phyloP scores from a whole-genome alignment of 2,329 filamentous ascomycete genomes.

The Pseudogymnoascus sp. region DNA sequence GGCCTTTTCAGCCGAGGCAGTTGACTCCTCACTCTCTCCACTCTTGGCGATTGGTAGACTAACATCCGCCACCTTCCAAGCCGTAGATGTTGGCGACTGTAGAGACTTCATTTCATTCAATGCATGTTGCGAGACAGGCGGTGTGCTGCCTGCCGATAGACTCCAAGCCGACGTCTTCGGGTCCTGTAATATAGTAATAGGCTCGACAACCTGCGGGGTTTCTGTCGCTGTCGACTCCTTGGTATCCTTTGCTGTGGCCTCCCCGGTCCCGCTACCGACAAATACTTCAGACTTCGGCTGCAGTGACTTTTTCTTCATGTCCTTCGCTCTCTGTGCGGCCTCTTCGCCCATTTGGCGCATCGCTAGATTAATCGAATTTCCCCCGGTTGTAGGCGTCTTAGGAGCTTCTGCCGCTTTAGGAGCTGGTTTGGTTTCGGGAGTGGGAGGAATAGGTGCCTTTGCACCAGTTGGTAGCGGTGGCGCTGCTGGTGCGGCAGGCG shows the following conservation, averaged over 20 bases:
- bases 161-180: conserved; percentile 2
- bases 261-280: conserved; percentile 15
- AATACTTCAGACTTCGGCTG: background rate
- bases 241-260: conserved; percentile 16
- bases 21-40: background rate
- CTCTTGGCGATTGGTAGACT: background rate
- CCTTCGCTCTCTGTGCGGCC: conserved; percentile 55
- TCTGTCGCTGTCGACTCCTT: background rate
- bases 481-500: conserved; percentile 19
- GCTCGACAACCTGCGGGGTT: background rate
- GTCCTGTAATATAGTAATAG: background rate
- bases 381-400: conserved; percentile 18
- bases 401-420: conserved; percentile 15
- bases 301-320: conserved; percentile 37
- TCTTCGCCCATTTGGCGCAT: conserved; percentile 54
- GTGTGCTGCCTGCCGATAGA: background rate
- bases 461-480: conserved; percentile 14
- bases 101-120: conserved; percentile 12
- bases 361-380: conserved; percentile 33
- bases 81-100: conserved; percentile 25
- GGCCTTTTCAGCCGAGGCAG: conserved; percentile 17
- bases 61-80: conserved; percentile 21
- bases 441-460: conserved; percentile 9
- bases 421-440: conserved; percentile 19
- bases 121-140: background rate